These are phyloP conservation scores for Botrytis pseudocinerea DNA, from an alignment of 2,329 filamentous ascomycete genomes.

Conservation along the genomic window DNA sequence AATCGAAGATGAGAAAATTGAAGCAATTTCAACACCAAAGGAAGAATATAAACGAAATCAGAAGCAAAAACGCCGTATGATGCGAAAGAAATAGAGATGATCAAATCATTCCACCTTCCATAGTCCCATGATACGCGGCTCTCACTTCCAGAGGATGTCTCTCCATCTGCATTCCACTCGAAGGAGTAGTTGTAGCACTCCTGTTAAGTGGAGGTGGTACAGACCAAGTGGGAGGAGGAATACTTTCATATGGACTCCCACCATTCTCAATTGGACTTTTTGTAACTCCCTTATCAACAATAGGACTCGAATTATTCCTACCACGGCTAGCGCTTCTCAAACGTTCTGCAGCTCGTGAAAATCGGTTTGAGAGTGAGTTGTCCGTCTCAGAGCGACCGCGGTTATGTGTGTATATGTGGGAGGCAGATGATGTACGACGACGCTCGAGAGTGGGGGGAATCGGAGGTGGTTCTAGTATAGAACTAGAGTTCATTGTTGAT, in stretches of 20 bases:
- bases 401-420: slow-evolving; percentile 46
- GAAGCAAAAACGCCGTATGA: slow-evolving; percentile 9
- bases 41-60: not conserved
- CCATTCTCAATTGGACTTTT: slow-evolving; percentile 35
- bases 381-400: slow-evolving; percentile 59
- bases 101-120: slow-evolving; percentile 42
- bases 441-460: slow-evolving; percentile 46
- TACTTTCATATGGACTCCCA: slow-evolving; percentile 40
- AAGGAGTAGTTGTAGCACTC: slow-evolving; percentile 25
- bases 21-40: slow-evolving; percentile 7
- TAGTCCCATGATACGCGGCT: slow-evolving; percentile 34
- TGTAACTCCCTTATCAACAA: slow-evolving; percentile 28
- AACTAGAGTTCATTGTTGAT: not conserved
- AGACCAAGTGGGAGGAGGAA: slow-evolving; percentile 32
- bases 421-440: slow-evolving; percentile 30
- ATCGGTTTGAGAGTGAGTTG: slow-evolving; percentile 53
- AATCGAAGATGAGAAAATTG: slow-evolving; percentile 9
- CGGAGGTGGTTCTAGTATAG: slow-evolving; percentile 27
- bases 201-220: slow-evolving; percentile 22
- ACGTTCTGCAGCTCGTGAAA: slow-evolving; percentile 59
- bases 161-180: slow-evolving; percentile 28
- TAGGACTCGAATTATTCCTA: slow-evolving; percentile 43
- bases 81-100: slow-evolving; percentile 26
- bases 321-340: slow-evolving; percentile 61
- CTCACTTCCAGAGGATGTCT: slow-evolving; percentile 40